Base-by-base conservation (phyloP, 108 stramenopile genomes). In the Skeletonema menzelii region DNA sequence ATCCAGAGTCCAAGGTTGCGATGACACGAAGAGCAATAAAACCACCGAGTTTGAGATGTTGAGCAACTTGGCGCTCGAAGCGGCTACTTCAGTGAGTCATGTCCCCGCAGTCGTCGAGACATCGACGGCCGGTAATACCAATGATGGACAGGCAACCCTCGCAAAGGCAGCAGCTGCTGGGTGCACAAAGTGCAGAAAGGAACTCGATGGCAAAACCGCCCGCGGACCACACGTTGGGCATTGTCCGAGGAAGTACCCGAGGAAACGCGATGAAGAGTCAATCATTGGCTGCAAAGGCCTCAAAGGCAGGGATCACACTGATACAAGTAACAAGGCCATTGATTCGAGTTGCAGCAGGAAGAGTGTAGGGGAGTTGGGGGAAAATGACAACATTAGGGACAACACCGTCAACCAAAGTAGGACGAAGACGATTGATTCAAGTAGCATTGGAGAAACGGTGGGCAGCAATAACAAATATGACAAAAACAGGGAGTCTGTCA, bases 151-250 rank as follows among this genome's bases (percentile, higher is more conserved):
- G 57, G 57, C 22, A 15, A n/a, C 57, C 0, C 57, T 22, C 20
- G 57, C 57, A n/a, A 22, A 58, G 57, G 57, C 57, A 4, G 57
- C 57, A 27, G 57, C 57, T 13, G 31, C 57, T 30, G 57, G 57
- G 14, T 58, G 57, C 15, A 58, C 2, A 22, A 58, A 58, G 57
- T 58, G 57, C 57, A 58, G 19, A 14, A 30, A 58, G 27, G 20
- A 22, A 30, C 57, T 58, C 4, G 57, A 27, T 3, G 57, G 57
- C 14, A 24, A 58, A 15, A 58, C 22, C 20, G 57, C 5, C 0
- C 3, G 2, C 0, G 40, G 40, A n/a, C 15, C 40, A 4, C 40
- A 42, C 15, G 40, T 42, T 0, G 5, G 2, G 0, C 15, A 42
- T 42, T 42, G 40, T 42, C 40, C 40, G 3, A 42, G 40, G 40